These are phyloP conservation scores for Tubosaeta sp. DNA, from an alignment of 768 basidiomycete species.

Conservation along the genomic window DNA sequence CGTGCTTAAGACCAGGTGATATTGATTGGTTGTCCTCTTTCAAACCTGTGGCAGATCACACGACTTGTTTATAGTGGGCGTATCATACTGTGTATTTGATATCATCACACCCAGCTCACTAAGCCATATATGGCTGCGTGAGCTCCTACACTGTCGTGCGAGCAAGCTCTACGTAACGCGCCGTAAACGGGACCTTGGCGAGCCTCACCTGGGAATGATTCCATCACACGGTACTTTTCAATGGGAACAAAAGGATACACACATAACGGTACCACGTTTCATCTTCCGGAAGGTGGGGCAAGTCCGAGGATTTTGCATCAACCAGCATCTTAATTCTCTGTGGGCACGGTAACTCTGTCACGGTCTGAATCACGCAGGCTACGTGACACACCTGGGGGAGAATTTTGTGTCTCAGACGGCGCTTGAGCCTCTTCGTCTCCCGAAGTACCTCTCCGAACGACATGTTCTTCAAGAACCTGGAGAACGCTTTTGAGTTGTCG, in stretches of 20 bases:
- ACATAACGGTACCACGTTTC: conserved; percentile 36
- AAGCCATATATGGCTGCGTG: neutral
- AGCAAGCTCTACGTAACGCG: conserved; percentile 20
- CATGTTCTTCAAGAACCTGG: conserved; percentile 26
- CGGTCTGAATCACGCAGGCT: neutral
- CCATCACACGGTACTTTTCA: neutral
- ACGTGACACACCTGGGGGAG: conserved; percentile 39
- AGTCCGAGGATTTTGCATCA: conserved; percentile 23
- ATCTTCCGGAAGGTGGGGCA: conserved; percentile 34
- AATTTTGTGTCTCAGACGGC: conserved; percentile 29
- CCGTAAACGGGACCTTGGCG: conserved; percentile 12
- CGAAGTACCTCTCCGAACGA: conserved; percentile 18
- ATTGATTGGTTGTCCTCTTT: no score
- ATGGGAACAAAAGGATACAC: neutral
- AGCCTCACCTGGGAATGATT: conserved; percentile 12
- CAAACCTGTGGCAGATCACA: no score
- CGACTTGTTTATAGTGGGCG: conserved; percentile 29
- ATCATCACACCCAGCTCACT: neutral
- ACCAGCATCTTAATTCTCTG: conserved; percentile 24
- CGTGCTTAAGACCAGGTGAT: no score
- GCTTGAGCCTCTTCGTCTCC: conserved; percentile 17
- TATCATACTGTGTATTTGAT: neutral
- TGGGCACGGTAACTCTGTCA: neutral
- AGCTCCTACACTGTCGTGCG: conserved; percentile 3
- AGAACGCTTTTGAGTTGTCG: conserved; percentile 39